Percentiles rank a stretch among this genome's conserved stretches.
phyloP scores from a whole-genome alignment of 148 eudicot species.

The Vaccinium myrtillus region DNA sequence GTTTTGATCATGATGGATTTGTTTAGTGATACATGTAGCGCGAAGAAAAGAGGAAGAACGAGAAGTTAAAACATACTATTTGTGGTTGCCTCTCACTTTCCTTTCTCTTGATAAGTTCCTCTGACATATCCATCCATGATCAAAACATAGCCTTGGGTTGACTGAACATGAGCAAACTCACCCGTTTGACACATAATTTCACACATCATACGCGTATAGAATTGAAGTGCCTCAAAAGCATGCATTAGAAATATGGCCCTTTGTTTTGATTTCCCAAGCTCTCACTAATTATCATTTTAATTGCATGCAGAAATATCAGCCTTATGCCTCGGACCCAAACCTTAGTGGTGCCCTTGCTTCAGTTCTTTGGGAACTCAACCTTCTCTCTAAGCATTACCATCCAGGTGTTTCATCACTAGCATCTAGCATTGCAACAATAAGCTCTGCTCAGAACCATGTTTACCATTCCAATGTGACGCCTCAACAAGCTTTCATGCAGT shows the following conservation, averaged over 20 bases:
- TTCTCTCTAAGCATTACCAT: slow-evolving; percentile 75
- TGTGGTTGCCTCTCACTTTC: not conserved
- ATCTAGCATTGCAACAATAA: slow-evolving; percentile 60
- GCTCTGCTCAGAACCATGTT: slow-evolving; percentile 50
- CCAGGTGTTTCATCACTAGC: slow-evolving; percentile 73
- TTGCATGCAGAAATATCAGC: slow-evolving; percentile 73
- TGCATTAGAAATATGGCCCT: not conserved
- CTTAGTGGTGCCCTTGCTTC: slow-evolving; percentile 93
- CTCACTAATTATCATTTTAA: not conserved
- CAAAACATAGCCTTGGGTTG: not conserved
- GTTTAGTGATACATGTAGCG: not conserved
- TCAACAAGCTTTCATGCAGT: slow-evolving; percentile 67
- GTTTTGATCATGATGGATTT: not conserved
- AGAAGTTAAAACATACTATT: not conserved
- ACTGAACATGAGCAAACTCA: not conserved
- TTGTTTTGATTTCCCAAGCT: not conserved
- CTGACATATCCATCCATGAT: not conserved
- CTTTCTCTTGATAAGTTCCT: not conserved
- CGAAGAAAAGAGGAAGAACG: not conserved
- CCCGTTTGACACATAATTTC: not conserved
- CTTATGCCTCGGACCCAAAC: slow-evolving; percentile 82
- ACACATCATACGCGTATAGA: not conserved
- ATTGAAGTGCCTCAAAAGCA: not conserved
- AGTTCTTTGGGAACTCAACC: slow-evolving; percentile 91
- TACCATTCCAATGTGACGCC: slow-evolving; percentile 59